Percentiles rank a stretch among this genome's conserved stretches.
Conservation (phyloP, 352 stramenopile genomes). For the Globisporangium middletonii region DNA sequence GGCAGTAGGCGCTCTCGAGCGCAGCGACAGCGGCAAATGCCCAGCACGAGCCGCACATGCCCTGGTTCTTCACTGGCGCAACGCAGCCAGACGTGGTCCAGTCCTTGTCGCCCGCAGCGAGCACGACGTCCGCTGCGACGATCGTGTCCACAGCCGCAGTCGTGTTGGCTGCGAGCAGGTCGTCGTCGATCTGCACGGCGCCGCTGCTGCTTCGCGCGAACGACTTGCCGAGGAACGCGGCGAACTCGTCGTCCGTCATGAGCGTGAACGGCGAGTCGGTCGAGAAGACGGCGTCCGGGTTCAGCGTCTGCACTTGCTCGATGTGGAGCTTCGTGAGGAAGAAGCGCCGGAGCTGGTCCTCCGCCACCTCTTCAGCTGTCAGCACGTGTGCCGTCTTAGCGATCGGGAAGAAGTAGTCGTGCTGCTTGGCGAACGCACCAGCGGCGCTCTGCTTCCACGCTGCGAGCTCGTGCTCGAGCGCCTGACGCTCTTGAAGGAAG, state of each 20-base stretch:
- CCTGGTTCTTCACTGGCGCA: constrained; percentile 92
- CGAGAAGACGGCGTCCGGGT: constrained; percentile 61
- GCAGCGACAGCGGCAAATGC: constrained; percentile 92
- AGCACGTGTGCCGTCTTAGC: constrained; percentile 5
- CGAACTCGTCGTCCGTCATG: constrained; percentile 67
- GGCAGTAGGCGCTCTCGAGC: constrained; percentile 88
- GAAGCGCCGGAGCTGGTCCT: constrained; percentile 51
- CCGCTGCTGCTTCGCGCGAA: constrained; percentile 21
- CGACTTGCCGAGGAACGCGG: constrained; percentile 37
- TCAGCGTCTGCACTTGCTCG: constrained; percentile 33
- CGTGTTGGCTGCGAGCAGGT: constrained; percentile 4
- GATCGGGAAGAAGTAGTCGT: constrained; percentile 28
- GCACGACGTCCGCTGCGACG: background rate
- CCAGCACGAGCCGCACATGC: constrained; percentile 97
- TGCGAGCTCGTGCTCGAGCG: constrained; percentile 32
- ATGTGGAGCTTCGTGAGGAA: constrained; percentile 63
- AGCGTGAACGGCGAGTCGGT: constrained; percentile 65
- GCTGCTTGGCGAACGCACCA: constrained; percentile 38
- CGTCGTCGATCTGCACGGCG: background rate
- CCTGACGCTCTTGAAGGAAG: constrained; percentile 38
- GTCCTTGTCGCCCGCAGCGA: constrained; percentile 27
- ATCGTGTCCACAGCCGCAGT: constrained; percentile 24
- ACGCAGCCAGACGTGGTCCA: constrained; percentile 63
- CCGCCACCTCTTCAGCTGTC: constrained; percentile 9
- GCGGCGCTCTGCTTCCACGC: constrained; percentile 47